Conservation (phyloP, 306 rosid species). For the Corylus heterophylla region DNA sequence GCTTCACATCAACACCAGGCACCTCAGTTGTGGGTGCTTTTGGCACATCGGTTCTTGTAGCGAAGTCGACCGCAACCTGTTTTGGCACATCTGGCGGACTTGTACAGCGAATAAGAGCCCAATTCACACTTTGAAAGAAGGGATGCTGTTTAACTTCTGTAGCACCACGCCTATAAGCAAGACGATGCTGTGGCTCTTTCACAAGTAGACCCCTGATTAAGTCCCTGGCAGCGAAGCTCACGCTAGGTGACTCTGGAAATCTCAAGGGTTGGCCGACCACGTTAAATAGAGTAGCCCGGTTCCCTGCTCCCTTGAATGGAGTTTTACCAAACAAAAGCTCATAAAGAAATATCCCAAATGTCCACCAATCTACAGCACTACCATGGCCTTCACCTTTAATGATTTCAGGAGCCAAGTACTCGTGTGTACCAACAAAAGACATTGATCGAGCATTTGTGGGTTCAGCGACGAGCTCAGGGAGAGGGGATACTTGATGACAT, state of each 20-base stretch:
- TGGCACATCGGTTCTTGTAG: slow-evolving; percentile 21
- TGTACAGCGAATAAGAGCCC: slow-evolving; percentile 98
- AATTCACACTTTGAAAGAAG: slow-evolving; percentile 84
- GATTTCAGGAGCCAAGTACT: slow-evolving; percentile 94
- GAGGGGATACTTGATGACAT: slow-evolving; percentile 66
- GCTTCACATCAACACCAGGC: slow-evolving; percentile 71
- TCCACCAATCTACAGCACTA: slow-evolving; percentile 99
- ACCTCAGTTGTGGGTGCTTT: slow-evolving; percentile 41
- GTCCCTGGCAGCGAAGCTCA: slow-evolving; percentile 97
- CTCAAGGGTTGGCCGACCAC: slow-evolving; percentile 93
- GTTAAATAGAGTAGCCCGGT: slow-evolving; percentile 87
- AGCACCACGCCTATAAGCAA: slow-evolving; percentile 92
- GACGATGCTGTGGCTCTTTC: slow-evolving; percentile 96
- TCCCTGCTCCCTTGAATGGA: slow-evolving; percentile 84
- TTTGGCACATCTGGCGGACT: slow-evolving; percentile 85
- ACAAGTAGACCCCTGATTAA: slow-evolving; percentile 89
- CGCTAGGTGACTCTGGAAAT: slow-evolving; percentile 86
- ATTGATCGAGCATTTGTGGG: slow-evolving; percentile 90
- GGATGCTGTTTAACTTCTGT: slow-evolving; percentile 94
- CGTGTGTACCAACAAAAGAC: slow-evolving; percentile 97
- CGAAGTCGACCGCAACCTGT: slow-evolving; percentile 39
- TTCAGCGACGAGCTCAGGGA: slow-evolving; percentile 90
- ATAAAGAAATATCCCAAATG: slow-evolving; percentile 89
- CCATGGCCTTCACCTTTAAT: slow-evolving; percentile 98
- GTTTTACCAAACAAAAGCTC: slow-evolving; percentile 94